Evolutionary conservation across 306 rosid genomes (phyloP), one percentile per base, ranked within the genome.

Genomic region (Trichosanthes truncata): DNA sequence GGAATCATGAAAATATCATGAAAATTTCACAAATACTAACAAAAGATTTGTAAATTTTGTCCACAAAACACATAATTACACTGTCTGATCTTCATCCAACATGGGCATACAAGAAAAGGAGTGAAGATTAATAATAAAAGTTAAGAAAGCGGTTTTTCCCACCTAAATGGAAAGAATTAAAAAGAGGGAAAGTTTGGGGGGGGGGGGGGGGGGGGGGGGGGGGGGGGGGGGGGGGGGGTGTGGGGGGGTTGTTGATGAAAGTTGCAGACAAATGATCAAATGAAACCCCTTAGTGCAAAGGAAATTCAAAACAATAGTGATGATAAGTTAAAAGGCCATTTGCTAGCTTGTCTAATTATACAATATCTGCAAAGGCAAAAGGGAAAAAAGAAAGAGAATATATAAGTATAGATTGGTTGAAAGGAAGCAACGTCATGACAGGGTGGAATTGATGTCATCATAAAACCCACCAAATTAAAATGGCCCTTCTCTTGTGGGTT

Each of bases 381-480:
- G n/a, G 7, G 3, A 66, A 20, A 17, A 9, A 12, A 10, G 12
- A 69, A 41, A 6, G 9, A 0, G 10, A 38, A n/a, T 0, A 6
- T n/a, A 17, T 7, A 46, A 48, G 60, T 48, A 17, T 0, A 73
- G 61, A 48, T 7, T 74, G 78, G 78, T 4, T 26, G 13, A 74
- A 53, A 52, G 41, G 78, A 48, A 51, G 61, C 23, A 52, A 74
- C 60, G 78, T 74, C 78, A 74, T 51, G 78, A 74, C 18, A 74
- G 78, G 13, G 78, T 74, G 43, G 78, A 46, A 74, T 74, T 74
- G 78, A 74, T 29, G 61, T 74, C 78, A 74, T 74, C 26, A 74
- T 74, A 74, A 51, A 74, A 48, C 78, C 78, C 62, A 74, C 61
- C 61, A 49, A 74, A 29, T 29, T 29, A 29, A 29, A 74, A 31